Percentiles rank a stretch among this genome's conserved stretches.
phyloP scores from a whole-genome alignment of 2,329 filamentous ascomycete species.

The Parafenestella ontariensis region DNA sequence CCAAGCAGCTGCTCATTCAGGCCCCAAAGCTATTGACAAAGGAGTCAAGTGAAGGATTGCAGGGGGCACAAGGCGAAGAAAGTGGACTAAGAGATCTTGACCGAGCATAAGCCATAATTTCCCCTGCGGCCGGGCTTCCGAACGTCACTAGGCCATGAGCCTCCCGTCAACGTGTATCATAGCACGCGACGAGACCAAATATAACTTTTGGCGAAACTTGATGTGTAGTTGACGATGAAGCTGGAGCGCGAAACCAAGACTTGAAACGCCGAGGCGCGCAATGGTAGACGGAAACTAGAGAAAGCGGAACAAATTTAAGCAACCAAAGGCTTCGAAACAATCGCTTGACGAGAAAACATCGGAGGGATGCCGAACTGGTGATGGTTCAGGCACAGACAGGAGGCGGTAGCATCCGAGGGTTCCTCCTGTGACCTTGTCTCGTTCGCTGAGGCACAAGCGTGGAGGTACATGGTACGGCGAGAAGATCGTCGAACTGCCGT shows the following conservation, averaged over 20 bases:
- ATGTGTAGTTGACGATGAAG: background rate
- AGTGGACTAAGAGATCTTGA: background rate
- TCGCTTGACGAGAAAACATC: background rate
- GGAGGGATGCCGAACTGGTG: background rate
- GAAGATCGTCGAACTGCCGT: slow-evolving; percentile 17
- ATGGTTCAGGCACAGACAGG: slow-evolving; percentile 18
- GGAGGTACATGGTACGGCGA: slow-evolving; percentile 8
- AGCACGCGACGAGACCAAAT: slow-evolving; percentile 4
- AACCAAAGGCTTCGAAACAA: background rate
- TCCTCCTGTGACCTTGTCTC: slow-evolving; percentile 4
- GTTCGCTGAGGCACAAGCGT: slow-evolving; percentile 16
- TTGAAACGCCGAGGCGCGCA: slow-evolving; percentile 13
- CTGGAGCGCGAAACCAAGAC: background rate
- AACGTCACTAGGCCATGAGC: background rate
- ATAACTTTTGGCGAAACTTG: slow-evolving; percentile 4
- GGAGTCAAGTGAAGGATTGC: background rate
- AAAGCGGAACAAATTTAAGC: background rate
- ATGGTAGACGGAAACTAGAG: background rate
- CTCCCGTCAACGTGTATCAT: background rate
- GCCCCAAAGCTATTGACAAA: no score
- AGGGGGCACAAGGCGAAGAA: background rate
- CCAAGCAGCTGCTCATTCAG: no score
- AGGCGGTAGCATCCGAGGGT: slow-evolving; percentile 6
- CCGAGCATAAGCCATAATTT: background rate
- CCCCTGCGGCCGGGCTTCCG: background rate